Evolutionary conservation across 352 stramenopile genomes (phyloP).

Genomic region (Peronospora belbahrii): DNA sequence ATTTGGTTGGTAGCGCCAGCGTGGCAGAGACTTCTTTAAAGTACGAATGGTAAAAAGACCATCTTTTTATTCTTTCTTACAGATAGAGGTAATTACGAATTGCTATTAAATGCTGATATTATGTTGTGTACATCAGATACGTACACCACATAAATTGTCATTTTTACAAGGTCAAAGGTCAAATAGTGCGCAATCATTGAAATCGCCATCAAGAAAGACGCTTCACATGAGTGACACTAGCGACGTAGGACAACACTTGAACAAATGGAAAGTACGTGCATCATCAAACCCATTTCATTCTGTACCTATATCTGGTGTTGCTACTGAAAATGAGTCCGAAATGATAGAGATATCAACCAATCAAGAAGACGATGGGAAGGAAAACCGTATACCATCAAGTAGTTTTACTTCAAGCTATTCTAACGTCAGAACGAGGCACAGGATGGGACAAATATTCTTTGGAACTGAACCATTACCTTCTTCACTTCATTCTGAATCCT

Average conservation of each 20-base stretch:
- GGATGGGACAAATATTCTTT: neutral
- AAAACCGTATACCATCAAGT: conserved; percentile 19
- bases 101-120: no score
- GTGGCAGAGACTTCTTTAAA: no score
- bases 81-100: no score
- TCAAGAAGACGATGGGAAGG: conserved; percentile 17
- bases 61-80: no score
- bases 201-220: conserved; percentile 1
- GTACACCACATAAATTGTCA: neutral
- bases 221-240: conserved; percentile 8
- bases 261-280: conserved; percentile 27
- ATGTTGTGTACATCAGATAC: no score
- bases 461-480: neutral
- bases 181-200: conserved; percentile 10
- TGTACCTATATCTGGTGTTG: neutral
- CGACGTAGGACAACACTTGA: conserved; percentile 1
- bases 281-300: conserved; percentile 21
- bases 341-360: conserved; percentile 1
- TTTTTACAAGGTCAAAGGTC: conserved; percentile 14
- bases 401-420: conserved; percentile 3
- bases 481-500: neutral
- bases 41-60: no score
- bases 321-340: conserved; percentile 9
- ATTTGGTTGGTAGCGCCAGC: conserved; percentile 34
- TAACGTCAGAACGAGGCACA: conserved; percentile 18